These are phyloP conservation scores for Coemansia sp. DNA, from an alignment of 192 early-diverging fungal genomes.

Conservation along the genomic window DNA sequence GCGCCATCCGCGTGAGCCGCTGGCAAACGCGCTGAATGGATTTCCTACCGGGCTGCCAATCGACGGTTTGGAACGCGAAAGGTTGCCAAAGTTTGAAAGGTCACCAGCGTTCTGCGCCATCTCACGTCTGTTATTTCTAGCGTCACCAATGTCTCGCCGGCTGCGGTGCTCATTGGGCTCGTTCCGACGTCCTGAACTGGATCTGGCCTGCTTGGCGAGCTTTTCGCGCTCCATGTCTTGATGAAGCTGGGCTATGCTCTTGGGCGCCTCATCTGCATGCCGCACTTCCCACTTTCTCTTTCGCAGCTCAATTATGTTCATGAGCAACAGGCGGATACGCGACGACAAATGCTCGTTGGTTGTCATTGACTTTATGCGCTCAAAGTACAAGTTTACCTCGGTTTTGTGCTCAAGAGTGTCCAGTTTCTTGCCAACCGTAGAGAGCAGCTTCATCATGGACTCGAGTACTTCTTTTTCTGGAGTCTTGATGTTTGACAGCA, in stretches of 20 bases:
- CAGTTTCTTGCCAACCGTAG: constrained; percentile 77
- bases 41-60: not conserved
- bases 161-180: not conserved
- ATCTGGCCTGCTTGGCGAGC: constrained; percentile 57
- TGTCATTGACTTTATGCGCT: constrained; percentile 71
- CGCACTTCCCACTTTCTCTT: constrained; percentile 70
- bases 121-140: constrained; percentile 59
- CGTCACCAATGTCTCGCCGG: constrained; percentile 61
- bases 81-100: constrained; percentile 67
- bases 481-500: constrained; percentile 65
- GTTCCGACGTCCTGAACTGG: not conserved
- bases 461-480: constrained; percentile 95
- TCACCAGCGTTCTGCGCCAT: constrained; percentile 60
- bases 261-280: constrained; percentile 66
- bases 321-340: constrained; percentile 88
- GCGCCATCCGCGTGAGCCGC: constrained; percentile 53
- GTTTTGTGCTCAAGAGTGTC: constrained; percentile 57
- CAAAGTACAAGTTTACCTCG: constrained; percentile 81
- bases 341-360: constrained; percentile 65
- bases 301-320: constrained; percentile 82
- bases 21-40: constrained; percentile 23
- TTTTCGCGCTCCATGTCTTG: constrained; percentile 64
- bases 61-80: constrained; percentile 33
- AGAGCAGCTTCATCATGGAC: constrained; percentile 84
- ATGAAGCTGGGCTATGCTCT: constrained; percentile 89